A percentile compares a stretch with the other conserved stretches of the same genome.
These are phyloP conservation scores for Lasiodiplodia citricola DNA, from an alignment of 2,329 filamentous ascomycete species.

Conservation along the genomic window DNA sequence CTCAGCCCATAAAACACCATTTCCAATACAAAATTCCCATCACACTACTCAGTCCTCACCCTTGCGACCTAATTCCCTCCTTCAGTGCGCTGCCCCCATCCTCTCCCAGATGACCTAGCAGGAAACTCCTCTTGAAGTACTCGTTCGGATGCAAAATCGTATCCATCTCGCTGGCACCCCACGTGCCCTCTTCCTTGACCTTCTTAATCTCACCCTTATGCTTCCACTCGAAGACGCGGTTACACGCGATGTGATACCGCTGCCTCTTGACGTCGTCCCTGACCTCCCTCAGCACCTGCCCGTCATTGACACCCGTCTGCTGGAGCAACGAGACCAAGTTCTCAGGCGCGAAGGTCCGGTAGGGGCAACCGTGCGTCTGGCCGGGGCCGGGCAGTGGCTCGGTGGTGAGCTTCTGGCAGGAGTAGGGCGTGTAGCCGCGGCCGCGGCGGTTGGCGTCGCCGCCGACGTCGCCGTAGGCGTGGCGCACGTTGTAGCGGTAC, in stretches of 20 bases:
- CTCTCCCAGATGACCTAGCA: conserved; percentile 77
- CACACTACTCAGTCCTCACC: not conserved
- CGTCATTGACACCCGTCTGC: conserved; percentile 77
- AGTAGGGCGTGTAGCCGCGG: conserved; percentile 87
- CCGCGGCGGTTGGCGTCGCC: conserved; percentile 87
- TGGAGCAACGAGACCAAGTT: conserved; percentile 81
- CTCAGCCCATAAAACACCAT: not conserved
- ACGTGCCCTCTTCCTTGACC: conserved; percentile 55
- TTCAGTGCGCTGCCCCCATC: conserved; percentile 36
- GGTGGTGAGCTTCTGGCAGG: conserved; percentile 92
- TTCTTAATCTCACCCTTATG: conserved; percentile 68
- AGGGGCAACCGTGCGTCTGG: conserved; percentile 95
- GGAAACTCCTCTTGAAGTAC: conserved; percentile 93
- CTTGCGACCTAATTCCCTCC: conserved; percentile 15
- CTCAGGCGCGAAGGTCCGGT: conserved; percentile 87
- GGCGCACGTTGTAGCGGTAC: conserved; percentile 96
- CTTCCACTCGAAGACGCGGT: conserved; percentile 87
- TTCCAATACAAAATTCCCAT: not conserved
- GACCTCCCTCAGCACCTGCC: conserved; percentile 77
- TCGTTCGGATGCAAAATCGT: conserved; percentile 98
- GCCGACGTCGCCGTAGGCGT: conserved; percentile 92
- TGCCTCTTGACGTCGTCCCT: conserved; percentile 87
- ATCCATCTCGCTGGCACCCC: conserved; percentile 74
- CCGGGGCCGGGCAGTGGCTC: conserved; percentile 86
- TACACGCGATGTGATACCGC: conserved; percentile 94